Evolutionary conservation across 2,329 filamentous ascomycete species (phyloP).

Genomic region (Fusarium clavum): DNA sequence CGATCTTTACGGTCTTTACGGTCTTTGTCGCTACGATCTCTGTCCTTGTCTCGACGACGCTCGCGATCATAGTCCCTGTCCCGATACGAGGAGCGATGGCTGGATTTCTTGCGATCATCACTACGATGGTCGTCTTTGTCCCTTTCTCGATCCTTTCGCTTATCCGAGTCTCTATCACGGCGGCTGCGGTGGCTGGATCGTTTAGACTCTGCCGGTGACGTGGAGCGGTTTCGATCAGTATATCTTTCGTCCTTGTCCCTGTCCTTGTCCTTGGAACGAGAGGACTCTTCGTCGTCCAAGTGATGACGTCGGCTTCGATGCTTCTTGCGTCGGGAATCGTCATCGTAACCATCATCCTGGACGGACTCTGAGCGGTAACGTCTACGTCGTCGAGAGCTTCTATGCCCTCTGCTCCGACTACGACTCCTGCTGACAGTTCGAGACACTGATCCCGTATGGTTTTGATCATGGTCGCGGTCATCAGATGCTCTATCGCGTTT

Average conservation of each 20-base stretch:
- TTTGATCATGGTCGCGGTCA: conserved; percentile 42
- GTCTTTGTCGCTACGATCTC: conserved; percentile 52
- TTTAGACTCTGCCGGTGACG: conserved; percentile 70
- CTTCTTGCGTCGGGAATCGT: conserved; percentile 62
- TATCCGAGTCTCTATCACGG: conserved; percentile 64
- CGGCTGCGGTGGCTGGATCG: conserved; percentile 70
- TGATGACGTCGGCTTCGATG: conserved; percentile 59
- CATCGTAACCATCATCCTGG: conserved; percentile 61
- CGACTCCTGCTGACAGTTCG: conserved; percentile 49
- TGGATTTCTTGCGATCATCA: conserved; percentile 58
- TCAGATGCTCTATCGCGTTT: conserved; percentile 32
- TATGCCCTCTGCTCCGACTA: conserved; percentile 59
- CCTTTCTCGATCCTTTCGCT: conserved; percentile 57
- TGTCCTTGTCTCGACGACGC: conserved; percentile 53
- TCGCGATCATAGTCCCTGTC: conserved; percentile 58
- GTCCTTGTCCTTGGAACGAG: conserved; percentile 49
- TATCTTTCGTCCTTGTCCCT: conserved; percentile 56
- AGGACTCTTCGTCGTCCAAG: conserved; percentile 59
- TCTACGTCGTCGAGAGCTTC: conserved; percentile 62
- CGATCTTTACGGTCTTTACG: conserved; percentile 56
- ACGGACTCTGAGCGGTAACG: conserved; percentile 67
- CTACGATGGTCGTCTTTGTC: conserved; percentile 55
- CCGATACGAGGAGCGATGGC: conserved; percentile 38
- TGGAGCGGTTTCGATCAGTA: conserved; percentile 71
- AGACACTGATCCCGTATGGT: conserved; percentile 50